These are phyloP conservation scores for Botrytis cinerea DNA, from an alignment of 2,329 filamentous ascomycete species.

Conservation along the genomic window DNA sequence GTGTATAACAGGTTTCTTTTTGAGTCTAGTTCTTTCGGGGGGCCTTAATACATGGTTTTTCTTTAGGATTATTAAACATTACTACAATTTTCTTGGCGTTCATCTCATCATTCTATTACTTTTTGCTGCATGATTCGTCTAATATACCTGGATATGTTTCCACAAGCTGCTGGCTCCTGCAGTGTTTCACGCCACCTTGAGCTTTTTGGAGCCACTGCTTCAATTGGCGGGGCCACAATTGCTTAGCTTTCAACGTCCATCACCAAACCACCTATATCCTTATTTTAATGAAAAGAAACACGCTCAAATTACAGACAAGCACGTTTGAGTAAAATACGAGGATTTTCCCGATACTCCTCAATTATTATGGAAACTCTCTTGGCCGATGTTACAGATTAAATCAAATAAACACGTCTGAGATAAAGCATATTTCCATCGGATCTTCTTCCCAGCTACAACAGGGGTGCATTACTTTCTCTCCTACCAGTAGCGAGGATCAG, in stretches of 20 bases:
- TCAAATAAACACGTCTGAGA: too few relatives aligned
- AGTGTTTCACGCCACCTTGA: not conserved
- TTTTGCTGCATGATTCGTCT: not conserved
- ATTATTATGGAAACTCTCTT: not conserved
- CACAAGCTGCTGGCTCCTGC: not conserved
- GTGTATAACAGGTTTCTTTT: not conserved
- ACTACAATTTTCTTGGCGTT: not conserved
- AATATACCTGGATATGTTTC: not conserved
- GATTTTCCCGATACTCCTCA: not conserved
- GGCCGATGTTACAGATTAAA: not conserved
- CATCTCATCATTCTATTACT: not conserved
- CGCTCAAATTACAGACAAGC: not conserved
- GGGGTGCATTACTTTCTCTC: too few relatives aligned
- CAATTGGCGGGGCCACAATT: not conserved
- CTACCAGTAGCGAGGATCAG: too few relatives aligned
- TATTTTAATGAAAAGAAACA: not conserved
- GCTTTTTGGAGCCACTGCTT: not conserved
- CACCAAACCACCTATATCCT: not conserved
- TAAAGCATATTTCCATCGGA: too few relatives aligned
- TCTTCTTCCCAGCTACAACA: too few relatives aligned
- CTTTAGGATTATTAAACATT: not conserved
- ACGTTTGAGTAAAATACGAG: not conserved
- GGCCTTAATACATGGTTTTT: not conserved
- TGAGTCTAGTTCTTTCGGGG: not conserved
- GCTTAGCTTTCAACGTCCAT: not conserved